Evolutionary conservation across 73 alveolate genomes (phyloP), one percentile per base, ranked within the genome.

Genomic region (Paramecium bursaria): DNA sequence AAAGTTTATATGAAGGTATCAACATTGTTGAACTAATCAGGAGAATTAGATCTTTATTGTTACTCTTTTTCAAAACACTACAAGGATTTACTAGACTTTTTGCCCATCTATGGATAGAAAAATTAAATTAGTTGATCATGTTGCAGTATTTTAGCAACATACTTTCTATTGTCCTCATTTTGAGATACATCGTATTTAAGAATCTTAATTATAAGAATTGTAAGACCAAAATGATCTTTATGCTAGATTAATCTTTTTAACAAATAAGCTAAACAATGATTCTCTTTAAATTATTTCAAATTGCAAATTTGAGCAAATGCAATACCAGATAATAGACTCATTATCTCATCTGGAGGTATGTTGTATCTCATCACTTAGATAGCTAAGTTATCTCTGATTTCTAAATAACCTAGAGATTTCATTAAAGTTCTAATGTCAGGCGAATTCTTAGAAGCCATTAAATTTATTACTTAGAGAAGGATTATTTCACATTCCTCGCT

Each of bases 361-460:
- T 67, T 67, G 44, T 67, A 67, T 39, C 27, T 31, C 9, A 67
- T 33, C 21, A 67, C 33, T 35, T 67, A 47, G 5, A 67, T 39
- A 21, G 82, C 82, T 13, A 67, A 39, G 27, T 42, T 67, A 67
- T 67, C 82, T 42, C 82, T 67, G 22, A 4, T 25, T 4, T 67
- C 82, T 39, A 67, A 67, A 0, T 25, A 30, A 67, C 44, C 44
- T 25, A 67, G 19, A 5, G 33, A 19, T n/a, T 42, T 67, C 9
- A 67, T 21, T 1, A 67, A 35, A 21, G 82, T 39, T 67, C 82
- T 4, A 21, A 67, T 27, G 14, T 67, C 82, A 39, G 82, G 82
- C 7, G 82, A 67, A 42, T 67, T 67, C 22, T 67, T 67, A 42
- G 82, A 67, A 17, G 82, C 55, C 82, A 67, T 67, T 23, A 67